A percentile compares a stretch with the other conserved stretches of the same genome.
These are phyloP conservation scores for Trichomonascaceae sp. DNA, from an alignment of 1,139 yeast genomes.

Conservation along the genomic window DNA sequence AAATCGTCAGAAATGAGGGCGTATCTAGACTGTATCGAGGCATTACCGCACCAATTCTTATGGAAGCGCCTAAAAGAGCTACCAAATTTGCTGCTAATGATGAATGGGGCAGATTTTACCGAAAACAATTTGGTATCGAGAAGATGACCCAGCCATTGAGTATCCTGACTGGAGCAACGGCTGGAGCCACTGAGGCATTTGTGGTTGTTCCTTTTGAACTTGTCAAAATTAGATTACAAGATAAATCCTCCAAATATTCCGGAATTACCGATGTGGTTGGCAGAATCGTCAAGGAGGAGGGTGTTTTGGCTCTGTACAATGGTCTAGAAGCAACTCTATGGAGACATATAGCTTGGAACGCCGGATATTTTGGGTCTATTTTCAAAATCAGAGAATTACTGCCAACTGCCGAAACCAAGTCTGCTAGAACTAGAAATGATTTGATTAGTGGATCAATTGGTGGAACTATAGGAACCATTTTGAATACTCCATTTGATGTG, in stretches of 20 bases:
- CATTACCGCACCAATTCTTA: slow-evolving; percentile 88
- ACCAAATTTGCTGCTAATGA: slow-evolving; percentile 98
- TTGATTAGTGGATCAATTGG: slow-evolving; percentile 90
- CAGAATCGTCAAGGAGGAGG: slow-evolving; percentile 67
- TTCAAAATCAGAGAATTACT: slow-evolving; percentile 74
- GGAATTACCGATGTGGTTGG: slow-evolving; percentile 82
- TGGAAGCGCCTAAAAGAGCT: slow-evolving; percentile 99
- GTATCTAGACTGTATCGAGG: slow-evolving; percentile 76
- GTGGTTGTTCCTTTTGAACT: slow-evolving; percentile 97
- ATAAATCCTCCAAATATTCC: slow-evolving; percentile 69
- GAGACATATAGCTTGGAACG: slow-evolving; percentile 97
- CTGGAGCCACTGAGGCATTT: slow-evolving; percentile 94
- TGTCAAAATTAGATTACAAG: slow-evolving; percentile 82
- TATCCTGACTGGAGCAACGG: slow-evolving; percentile 91
- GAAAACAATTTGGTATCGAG: slow-evolving; percentile 59
- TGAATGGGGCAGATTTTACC: slow-evolving; percentile 88
- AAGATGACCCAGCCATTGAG: slow-evolving; percentile 78
- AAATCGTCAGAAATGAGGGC: slow-evolving; percentile 85
- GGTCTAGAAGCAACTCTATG: slow-evolving; percentile 96
- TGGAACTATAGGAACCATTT: slow-evolving; percentile 89
- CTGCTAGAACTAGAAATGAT: slow-evolving; percentile 79
- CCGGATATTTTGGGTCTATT: slow-evolving; percentile 95
- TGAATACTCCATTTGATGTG: slow-evolving; percentile 96
- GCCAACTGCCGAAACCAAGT: slow-evolving; percentile 65
- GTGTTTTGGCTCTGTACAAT: slow-evolving; percentile 78